These are phyloP conservation scores for Dimargaris cristalligena DNA, from an alignment of 192 early-diverging fungal species.

Conservation along the genomic window DNA sequence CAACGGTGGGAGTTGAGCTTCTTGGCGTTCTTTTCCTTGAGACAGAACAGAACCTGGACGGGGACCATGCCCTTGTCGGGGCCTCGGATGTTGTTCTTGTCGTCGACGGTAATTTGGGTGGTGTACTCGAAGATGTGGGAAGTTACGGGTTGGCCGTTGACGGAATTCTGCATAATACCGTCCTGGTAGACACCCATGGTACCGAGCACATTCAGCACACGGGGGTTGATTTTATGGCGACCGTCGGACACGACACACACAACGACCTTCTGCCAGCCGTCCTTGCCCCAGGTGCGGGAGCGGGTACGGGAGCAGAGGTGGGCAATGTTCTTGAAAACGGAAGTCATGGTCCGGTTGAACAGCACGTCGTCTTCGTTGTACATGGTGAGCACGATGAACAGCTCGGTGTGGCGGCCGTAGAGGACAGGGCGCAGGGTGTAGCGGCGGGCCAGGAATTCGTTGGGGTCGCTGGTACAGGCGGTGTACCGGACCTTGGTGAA, in stretches of 20 bases:
- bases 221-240: conserved; percentile 59
- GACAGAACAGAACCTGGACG: conserved; percentile 76
- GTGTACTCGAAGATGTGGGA: conserved; percentile 89
- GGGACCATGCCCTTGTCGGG: conserved; percentile 58
- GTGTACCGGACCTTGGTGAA: conserved; percentile 93
- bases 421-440: conserved; percentile 69
- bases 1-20: conserved; percentile 91
- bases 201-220: conserved; percentile 60
- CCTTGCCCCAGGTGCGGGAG: conserved; percentile 62
- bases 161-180: conserved; percentile 45
- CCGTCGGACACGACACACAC: conserved; percentile 88
- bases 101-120: conserved; percentile 50
- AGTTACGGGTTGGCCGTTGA: conserved; percentile 49
- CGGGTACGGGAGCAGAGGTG: conserved; percentile 67
- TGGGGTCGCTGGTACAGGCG: conserved; percentile 70
- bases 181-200: conserved; percentile 65
- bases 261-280: conserved; percentile 86
- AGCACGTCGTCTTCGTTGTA: conserved; percentile 79
- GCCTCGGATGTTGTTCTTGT: conserved; percentile 42
- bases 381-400: conserved; percentile 91
- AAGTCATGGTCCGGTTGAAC: conserved; percentile 77
- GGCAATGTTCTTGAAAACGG: conserved; percentile 79
- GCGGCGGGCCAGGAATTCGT: conserved; percentile 53
- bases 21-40: conserved; percentile 88
- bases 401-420: conserved; percentile 58